A percentile compares a stretch with the other conserved stretches of the same genome.
These are phyloP conservation scores for Sclerotinia glacialis DNA, from an alignment of 2,329 filamentous ascomycete species.

Conservation along the genomic window DNA sequence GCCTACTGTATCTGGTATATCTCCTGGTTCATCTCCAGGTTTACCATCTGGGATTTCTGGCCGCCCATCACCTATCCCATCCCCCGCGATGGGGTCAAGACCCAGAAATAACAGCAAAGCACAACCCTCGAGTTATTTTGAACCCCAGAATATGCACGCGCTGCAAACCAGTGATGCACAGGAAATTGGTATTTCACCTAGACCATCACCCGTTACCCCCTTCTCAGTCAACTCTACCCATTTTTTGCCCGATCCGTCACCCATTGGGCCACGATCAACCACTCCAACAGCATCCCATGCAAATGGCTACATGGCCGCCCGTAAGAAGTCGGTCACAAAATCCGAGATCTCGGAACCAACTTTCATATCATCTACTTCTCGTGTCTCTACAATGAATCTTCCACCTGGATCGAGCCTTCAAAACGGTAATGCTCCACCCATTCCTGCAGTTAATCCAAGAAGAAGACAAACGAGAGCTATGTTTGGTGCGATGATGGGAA, in stretches of 20 bases:
- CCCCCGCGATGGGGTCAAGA: constrained; percentile 31
- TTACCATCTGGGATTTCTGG: constrained; percentile 1
- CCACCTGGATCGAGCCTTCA: constrained; percentile 35
- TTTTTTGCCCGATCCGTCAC: constrained; percentile 30
- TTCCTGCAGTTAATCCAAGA: constrained; percentile 39
- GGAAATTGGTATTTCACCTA: constrained; percentile 35
- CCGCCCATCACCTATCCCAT: constrained; percentile 34
- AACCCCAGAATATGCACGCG: constrained; percentile 31
- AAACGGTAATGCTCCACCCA: constrained; percentile 36
- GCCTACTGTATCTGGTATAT: constrained; percentile 29
- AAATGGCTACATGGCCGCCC: constrained; percentile 25
- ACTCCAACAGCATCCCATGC: constrained; percentile 30
- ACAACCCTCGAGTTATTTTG: constrained; percentile 31
- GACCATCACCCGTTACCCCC: constrained; percentile 37
- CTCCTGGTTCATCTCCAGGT: constrained; percentile 23
- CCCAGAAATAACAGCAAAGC: constrained; percentile 36
- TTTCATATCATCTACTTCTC: constrained; percentile 38
- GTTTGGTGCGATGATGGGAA: constrained; percentile 34
- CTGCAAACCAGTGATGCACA: constrained; percentile 28
- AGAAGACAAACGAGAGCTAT: constrained; percentile 38
- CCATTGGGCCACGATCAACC: constrained; percentile 28
- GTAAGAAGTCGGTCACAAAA: constrained; percentile 39
- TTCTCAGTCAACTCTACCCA: constrained; percentile 38
- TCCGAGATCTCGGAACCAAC: constrained; percentile 39
- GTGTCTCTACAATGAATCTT: constrained; percentile 38